These are phyloP conservation scores for Fonsecaea pedrosoi DNA, from an alignment of 2,329 filamentous ascomycete genomes.

Conservation along the genomic window DNA sequence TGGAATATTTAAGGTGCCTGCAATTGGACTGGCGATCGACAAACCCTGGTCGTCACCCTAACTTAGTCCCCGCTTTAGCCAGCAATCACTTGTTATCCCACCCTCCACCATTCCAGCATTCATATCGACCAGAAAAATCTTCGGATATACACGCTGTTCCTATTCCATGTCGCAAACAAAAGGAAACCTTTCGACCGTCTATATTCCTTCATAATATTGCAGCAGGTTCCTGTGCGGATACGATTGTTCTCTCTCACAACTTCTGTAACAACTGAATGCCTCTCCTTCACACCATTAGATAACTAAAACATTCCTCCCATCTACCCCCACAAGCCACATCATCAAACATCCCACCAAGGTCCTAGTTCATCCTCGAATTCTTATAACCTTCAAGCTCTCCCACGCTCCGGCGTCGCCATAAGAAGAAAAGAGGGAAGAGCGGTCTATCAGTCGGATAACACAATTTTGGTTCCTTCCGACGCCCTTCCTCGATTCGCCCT, in stretches of 20 bases:
- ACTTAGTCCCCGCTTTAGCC: constrained; percentile 8
- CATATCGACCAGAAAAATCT: background rate
- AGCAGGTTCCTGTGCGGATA: background rate
- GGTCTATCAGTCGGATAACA: background rate
- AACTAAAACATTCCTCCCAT: background rate
- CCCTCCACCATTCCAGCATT: background rate
- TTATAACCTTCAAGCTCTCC: constrained; percentile 14
- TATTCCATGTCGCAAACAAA: constrained; percentile 2
- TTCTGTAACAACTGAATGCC: constrained; percentile 11
- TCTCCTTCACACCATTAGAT: constrained; percentile 9
- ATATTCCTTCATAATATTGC: background rate
- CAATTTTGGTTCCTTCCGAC: background rate
- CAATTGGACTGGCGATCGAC: background rate
- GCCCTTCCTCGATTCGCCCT: background rate
- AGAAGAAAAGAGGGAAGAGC: background rate
- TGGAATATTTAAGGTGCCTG: background rate
- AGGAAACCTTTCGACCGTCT: background rate
- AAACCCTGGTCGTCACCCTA: constrained; percentile 1
- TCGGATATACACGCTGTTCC: constrained; percentile 2
- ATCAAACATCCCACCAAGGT: constrained; percentile 17
- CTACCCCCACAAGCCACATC: constrained; percentile 19
- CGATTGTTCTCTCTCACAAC: constrained; percentile 4
- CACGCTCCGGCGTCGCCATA: background rate
- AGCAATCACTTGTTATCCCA: background rate
- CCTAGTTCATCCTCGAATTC: background rate